These are phyloP conservation scores for Candida vaughaniae DNA, from an alignment of 805 yeast genomes.

Conservation along the genomic window DNA sequence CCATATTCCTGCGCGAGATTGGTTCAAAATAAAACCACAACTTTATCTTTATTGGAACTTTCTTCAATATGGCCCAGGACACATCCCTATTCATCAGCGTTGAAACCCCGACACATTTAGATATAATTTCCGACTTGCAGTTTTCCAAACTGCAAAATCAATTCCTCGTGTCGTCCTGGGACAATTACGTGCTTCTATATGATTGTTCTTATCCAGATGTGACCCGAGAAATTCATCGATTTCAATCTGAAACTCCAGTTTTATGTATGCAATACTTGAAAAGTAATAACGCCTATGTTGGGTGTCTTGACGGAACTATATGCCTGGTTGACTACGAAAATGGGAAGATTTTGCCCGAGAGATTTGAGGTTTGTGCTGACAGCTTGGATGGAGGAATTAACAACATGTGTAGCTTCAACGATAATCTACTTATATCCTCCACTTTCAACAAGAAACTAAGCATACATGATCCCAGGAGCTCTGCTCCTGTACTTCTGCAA, in stretches of 20 bases:
- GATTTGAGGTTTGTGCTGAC: conserved; percentile 12
- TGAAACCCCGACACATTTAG: conserved; percentile 28
- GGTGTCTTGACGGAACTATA: conserved; percentile 56
- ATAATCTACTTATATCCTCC: conserved; percentile 46
- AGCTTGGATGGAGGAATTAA: conserved; percentile 30
- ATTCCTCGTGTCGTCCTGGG: conserved; percentile 59
- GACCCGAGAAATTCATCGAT: conserved; percentile 1
- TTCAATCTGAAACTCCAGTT: conserved; percentile 19
- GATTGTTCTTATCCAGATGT: conserved; percentile 17
- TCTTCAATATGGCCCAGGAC: conserved; percentile 3
- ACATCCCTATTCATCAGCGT: conserved; percentile 14
- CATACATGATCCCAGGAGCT: conserved; percentile 41
- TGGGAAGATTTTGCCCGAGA: conserved; percentile 13
- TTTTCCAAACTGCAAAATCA: conserved; percentile 36
- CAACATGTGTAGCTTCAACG: conserved; percentile 27
- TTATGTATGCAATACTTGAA: conserved; percentile 27
- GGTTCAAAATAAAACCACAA: too few relatives aligned
- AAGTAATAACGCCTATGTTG: conserved; percentile 39
- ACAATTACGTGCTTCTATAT: conserved; percentile 46
- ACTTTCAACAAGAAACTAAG: conserved; percentile 61
- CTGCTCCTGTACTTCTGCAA: conserved; percentile 12
- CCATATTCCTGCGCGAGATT: background rate
- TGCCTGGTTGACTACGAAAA: conserved; percentile 52
- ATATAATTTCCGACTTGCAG: conserved; percentile 42
- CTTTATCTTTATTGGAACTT: too few relatives aligned